A percentile compares a stretch with the other conserved stretches of the same genome.
Conservation (phyloP, 2,329 filamentous ascomycete genomes). For the Neurospora sp. region DNA sequence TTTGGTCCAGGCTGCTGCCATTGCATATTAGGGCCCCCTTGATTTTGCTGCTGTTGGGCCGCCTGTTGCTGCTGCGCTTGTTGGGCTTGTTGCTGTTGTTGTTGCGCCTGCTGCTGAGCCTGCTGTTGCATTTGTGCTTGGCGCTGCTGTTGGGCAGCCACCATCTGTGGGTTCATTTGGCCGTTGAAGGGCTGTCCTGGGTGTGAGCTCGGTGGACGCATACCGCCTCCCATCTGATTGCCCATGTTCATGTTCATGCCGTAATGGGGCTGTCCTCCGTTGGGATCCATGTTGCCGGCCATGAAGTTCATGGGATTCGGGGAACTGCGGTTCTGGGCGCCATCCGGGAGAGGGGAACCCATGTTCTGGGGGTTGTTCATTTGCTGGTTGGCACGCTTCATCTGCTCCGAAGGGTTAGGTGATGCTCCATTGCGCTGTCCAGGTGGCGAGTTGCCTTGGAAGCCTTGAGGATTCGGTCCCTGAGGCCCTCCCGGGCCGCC, state of each 20-base stretch:
- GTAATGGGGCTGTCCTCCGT: slow-evolving; percentile 45
- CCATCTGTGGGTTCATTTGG: slow-evolving; percentile 54
- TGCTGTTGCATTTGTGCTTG: slow-evolving; percentile 29
- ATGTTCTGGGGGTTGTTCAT: slow-evolving; percentile 55
- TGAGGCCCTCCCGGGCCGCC: slow-evolving; percentile 35
- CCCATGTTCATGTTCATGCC: slow-evolving; percentile 43
- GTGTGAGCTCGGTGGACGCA: slow-evolving; percentile 62
- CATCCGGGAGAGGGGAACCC: slow-evolving; percentile 63
- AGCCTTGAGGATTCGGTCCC: slow-evolving; percentile 50
- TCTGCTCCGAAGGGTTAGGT: slow-evolving; percentile 68
- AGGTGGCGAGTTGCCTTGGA: slow-evolving; percentile 62
- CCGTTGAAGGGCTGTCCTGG: slow-evolving; percentile 46
- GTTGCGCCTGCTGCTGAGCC: slow-evolving; percentile 18
- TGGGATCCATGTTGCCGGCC: slow-evolving; percentile 51
- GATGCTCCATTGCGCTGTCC: slow-evolving; percentile 61
- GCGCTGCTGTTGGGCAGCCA: slow-evolving; percentile 34
- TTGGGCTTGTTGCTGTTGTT: slow-evolving; percentile 27
- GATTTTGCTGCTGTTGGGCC: slow-evolving; percentile 35
- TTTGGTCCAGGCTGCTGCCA: slow-evolving; percentile 31
- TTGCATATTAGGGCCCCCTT: slow-evolving; percentile 31
- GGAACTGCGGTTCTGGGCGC: slow-evolving; percentile 54
- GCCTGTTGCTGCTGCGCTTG: slow-evolving; percentile 27
- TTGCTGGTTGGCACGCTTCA: slow-evolving; percentile 69
- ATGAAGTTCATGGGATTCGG: slow-evolving; percentile 55
- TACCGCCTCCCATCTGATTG: slow-evolving; percentile 51